Evolutionary conservation across 78 protist species (phyloP).

Genomic region (Mastigamoeba balamuthi): DNA sequence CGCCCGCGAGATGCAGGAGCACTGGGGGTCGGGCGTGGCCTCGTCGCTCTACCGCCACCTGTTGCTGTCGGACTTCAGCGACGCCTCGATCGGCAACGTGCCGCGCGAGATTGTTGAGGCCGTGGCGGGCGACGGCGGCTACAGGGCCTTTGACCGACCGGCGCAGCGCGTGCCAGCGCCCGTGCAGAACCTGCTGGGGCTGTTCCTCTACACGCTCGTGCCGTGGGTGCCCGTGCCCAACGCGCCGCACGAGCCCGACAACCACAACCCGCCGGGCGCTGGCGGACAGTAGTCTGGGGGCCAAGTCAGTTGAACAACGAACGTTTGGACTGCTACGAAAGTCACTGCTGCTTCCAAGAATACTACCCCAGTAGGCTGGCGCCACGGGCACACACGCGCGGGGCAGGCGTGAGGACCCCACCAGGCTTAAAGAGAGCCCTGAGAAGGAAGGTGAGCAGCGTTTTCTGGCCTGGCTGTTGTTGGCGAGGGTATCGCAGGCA

Average conservation of each 20-base stretch:
- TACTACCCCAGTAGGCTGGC: too few species aligned
- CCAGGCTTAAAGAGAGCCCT: too few species aligned
- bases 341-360: too few species aligned
- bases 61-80: not conserved
- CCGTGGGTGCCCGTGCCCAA: not conserved
- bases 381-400: too few species aligned
- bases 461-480: too few species aligned
- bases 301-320: too few species aligned
- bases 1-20: not conserved
- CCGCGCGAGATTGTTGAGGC: not conserved
- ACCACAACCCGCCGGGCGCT: too few species aligned
- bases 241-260: not conserved
- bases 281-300: too few species aligned
- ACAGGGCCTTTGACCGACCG: not conserved
- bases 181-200: not conserved
- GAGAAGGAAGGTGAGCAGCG: too few species aligned
- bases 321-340: too few species aligned
- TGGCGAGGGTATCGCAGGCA: too few species aligned
- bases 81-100: not conserved
- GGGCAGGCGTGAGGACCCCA: too few species aligned
- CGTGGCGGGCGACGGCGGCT: not conserved
- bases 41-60: not conserved
- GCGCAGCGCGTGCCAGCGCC: not conserved
- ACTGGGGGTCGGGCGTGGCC: not conserved
- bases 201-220: not conserved